A percentile compares a stretch with the other conserved stretches of the same genome.
Evolutionary conservation across 129 eudicot species (phyloP).

Genomic region (Pseudognaphalium luteoalbum): DNA sequence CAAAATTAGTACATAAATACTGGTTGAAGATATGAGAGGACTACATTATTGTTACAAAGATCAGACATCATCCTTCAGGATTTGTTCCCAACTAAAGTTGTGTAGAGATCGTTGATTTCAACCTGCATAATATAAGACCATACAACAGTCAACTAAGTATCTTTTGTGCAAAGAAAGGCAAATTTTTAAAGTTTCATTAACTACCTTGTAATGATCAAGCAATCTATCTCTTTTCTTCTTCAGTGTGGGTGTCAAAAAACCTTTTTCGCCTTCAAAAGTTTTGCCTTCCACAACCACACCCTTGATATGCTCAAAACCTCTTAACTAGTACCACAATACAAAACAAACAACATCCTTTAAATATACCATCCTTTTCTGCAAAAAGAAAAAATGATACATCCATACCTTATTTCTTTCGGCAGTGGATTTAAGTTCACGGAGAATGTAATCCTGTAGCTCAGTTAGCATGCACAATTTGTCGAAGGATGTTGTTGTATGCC

Average conservation of each 20-base stretch:
- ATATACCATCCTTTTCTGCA: too few species aligned
- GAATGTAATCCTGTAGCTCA: conserved; percentile 49
- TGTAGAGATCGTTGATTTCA: conserved; percentile 23
- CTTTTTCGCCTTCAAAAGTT: conserved; percentile 64
- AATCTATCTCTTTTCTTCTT: conserved; percentile 77
- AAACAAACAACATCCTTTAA: not conserved
- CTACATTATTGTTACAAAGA: not conserved
- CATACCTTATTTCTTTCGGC: conserved; percentile 89
- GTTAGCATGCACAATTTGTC: conserved; percentile 49
- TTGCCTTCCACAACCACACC: conserved; percentile 66
- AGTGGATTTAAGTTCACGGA: conserved; percentile 64
- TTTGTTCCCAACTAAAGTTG: not conserved
- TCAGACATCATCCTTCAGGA: not conserved
- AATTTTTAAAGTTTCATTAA: not conserved
- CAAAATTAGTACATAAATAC: not conserved
- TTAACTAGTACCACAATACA: conserved; percentile 41
- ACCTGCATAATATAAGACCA: conserved; percentile 19
- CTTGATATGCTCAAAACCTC: conserved; percentile 76
- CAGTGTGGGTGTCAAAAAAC: conserved; percentile 76
- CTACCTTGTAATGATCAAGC: conserved; percentile 66
- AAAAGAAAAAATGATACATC: not conserved
- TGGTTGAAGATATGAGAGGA: too few species aligned
- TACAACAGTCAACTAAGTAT: not conserved
- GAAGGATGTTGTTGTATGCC: conserved; percentile 39
- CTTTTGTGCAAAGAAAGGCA: not conserved